Evolutionary conservation across 129 eudicot species (phyloP).

Genomic region (Centaurea solstitialis): DNA sequence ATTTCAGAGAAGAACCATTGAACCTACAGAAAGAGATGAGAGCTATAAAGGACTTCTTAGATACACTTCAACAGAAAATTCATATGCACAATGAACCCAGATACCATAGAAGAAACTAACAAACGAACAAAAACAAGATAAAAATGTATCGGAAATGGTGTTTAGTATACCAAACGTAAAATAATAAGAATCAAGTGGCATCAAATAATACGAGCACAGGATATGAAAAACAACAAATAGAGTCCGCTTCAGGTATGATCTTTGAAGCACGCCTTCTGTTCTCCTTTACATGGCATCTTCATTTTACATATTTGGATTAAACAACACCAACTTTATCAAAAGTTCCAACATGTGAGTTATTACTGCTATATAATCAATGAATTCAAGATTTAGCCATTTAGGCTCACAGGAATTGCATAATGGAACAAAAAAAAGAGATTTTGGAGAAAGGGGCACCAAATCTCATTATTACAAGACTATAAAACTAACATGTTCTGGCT

Average conservation of each 20-base stretch:
- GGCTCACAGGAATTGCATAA: neutral
- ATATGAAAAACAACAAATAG: neutral
- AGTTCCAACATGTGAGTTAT: neutral
- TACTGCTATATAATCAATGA: neutral
- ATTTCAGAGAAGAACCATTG: conserved; percentile 30
- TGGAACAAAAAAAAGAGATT: neutral
- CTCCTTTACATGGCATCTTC: neutral
- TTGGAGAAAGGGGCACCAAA: neutral
- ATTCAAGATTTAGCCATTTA: neutral
- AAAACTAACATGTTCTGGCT: neutral
- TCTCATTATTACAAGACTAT: neutral
- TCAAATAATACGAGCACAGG: neutral
- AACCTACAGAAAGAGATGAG: conserved; percentile 31
- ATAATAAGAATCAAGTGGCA: neutral
- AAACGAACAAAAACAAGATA: neutral
- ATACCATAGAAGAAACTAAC: neutral
- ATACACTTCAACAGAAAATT: neutral
- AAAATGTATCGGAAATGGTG: neutral
- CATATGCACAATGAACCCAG: neutral
- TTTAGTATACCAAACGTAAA: neutral
- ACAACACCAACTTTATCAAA: neutral
- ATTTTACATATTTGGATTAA: neutral
- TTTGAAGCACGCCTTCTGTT: neutral
- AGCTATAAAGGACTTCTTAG: neutral
- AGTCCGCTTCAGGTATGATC: neutral